Evolutionary conservation across 345 rosid genomes (phyloP), one percentile per base, ranked within the genome.

Genomic region (Diplotaxis tenuifolia): DNA sequence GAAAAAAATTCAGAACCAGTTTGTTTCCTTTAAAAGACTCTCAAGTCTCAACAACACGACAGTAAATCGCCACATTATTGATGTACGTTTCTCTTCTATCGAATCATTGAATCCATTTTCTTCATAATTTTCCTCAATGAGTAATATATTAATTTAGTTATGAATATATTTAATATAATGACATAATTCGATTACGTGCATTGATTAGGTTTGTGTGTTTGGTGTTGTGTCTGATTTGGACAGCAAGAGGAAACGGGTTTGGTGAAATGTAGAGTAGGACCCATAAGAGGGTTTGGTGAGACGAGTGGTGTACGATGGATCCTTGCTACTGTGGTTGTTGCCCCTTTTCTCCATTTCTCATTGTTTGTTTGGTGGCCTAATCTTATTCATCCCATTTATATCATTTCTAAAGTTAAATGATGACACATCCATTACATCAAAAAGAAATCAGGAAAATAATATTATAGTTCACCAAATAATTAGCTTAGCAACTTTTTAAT

Each of bases 291-390:
- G 75, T 75, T 69, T 75, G 75, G 79, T 75, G 79, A 75, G 79
- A 69, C 79, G 70, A 75, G 79, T 75, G 79, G 79, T 75, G 31
- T 68, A 6, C 56, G 64, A 75, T 75, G 47, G 68, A 75, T 68
- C 71, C 73, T 75, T 34, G 63, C 73, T 5, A 68, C 40, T 62
- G 50, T 75, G 75, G 75, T 69, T 69, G 79, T 60, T 60, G n/a
- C 11, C 67, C 7, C 25, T 53, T 68, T 42, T 9, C 72, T 49
- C 62, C 61, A 45, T 67, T 67, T 47, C 65, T 49, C 67, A 11
- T 62, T 75, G 57, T 75, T 69, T 75, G 60, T 75, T 75, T 69
- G 79, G 79, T 75, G 79, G 79, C 79, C 79, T 75, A 54, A 62
- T 75, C 64, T 52, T 69, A 53, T 7, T 74, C 65, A 61, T 68